Conservation (phyloP, 2,329 filamentous ascomycete genomes). For the Clarireedia monteithiana region DNA sequence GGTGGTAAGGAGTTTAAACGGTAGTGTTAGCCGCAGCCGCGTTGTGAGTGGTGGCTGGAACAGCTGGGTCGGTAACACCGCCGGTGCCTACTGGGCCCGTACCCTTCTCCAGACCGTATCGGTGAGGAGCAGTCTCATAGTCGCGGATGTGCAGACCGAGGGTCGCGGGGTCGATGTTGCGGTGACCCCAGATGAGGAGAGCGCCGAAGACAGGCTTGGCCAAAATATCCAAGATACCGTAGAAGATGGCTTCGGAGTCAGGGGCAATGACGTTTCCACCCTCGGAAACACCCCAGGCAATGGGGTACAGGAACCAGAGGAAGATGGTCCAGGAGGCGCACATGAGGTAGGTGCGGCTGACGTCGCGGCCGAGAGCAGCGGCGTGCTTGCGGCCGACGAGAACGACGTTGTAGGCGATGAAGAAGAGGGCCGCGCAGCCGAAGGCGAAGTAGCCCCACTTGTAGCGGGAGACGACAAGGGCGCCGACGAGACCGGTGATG, state of each 20-base stretch:
- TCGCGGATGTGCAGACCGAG: constrained; percentile 2
- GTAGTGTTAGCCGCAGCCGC: too few relatives aligned
- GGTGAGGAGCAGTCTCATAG: not conserved
- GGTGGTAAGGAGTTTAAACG: too few relatives aligned
- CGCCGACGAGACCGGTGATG: constrained; percentile 57
- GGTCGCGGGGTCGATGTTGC: constrained; percentile 42
- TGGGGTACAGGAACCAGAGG: constrained; percentile 58
- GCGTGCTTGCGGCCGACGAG: constrained; percentile 51
- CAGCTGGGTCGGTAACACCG: too few relatives aligned
- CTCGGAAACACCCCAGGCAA: constrained; percentile 55
- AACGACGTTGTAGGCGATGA: constrained; percentile 52
- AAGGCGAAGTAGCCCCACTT: constrained; percentile 63
- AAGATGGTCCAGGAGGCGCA: constrained; percentile 52
- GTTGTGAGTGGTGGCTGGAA: too few relatives aligned
- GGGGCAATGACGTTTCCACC: constrained; percentile 58
- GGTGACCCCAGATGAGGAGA: constrained; percentile 52
- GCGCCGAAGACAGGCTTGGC: constrained; percentile 57
- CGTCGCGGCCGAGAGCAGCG: constrained; percentile 41
- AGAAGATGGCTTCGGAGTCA: constrained; percentile 60
- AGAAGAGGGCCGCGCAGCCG: constrained; percentile 45
- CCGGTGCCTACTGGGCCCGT: too few relatives aligned
- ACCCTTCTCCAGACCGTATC: too few relatives aligned
- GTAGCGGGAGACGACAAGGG: constrained; percentile 52
- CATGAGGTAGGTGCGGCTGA: constrained; percentile 44
- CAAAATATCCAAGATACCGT: constrained; percentile 57